Conservation (phyloP, 2,329 filamentous ascomycete species). For the Penicillium sp. region DNA sequence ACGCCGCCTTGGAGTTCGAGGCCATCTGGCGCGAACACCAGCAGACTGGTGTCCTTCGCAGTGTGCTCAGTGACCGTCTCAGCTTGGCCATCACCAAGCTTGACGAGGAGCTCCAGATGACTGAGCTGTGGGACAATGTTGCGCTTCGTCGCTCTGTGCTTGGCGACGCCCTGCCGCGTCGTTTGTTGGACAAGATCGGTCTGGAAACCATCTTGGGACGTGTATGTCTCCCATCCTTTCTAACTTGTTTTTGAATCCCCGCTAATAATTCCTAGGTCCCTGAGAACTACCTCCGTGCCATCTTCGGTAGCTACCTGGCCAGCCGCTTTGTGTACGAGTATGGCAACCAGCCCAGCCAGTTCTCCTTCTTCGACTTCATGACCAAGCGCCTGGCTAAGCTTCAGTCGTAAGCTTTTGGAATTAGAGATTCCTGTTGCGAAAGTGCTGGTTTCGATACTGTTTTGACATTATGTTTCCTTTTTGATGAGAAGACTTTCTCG, state of each 20-base stretch:
- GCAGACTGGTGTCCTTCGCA: conserved; percentile 72
- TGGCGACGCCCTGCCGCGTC: conserved; percentile 76
- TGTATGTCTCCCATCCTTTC: conserved; percentile 47
- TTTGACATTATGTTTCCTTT: conserved; percentile 3
- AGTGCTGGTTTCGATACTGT: background rate
- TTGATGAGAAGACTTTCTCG: conserved; percentile 1
- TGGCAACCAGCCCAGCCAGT: conserved; percentile 87
- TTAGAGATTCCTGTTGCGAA: conserved; percentile 3
- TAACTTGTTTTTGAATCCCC: background rate
- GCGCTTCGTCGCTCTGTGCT: conserved; percentile 75
- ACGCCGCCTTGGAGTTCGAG: conserved; percentile 92
- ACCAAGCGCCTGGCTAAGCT: conserved; percentile 36
- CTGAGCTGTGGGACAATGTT: conserved; percentile 84
- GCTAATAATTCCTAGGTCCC: conserved; percentile 60
- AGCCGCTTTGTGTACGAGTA: conserved; percentile 96
- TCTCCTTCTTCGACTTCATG: conserved; percentile 93
- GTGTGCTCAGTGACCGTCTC: conserved; percentile 86
- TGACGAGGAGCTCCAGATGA: conserved; percentile 92
- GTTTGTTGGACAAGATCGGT: conserved; percentile 85
- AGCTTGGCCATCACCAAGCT: conserved; percentile 92
- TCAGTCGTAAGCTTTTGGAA: conserved; percentile 23
- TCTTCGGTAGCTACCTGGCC: conserved; percentile 93
- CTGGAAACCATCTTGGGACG: conserved; percentile 81
- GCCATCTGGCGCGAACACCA: conserved; percentile 96
- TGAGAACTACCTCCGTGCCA: conserved; percentile 85